phyloP scores from a whole-genome alignment of 441 rosid genomes.

The Sinapis alba region DNA sequence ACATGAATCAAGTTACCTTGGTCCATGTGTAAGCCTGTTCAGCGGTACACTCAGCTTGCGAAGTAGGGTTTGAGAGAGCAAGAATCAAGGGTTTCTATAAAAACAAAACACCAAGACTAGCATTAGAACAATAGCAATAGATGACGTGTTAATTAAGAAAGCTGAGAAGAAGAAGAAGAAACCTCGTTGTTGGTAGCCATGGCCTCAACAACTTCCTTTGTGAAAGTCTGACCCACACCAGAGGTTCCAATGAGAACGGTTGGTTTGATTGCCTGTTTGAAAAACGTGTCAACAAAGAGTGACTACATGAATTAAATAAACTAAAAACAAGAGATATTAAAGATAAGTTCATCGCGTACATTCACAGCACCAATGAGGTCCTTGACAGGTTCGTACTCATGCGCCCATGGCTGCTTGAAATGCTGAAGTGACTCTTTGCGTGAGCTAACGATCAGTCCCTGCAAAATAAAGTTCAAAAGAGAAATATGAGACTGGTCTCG shows the following conservation, averaged over 20 bases:
- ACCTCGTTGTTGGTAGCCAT: slow-evolving; percentile 89
- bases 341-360: slow-evolving; percentile 42
- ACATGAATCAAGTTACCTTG: slow-evolving; percentile 57
- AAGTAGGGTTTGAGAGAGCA: slow-evolving; percentile 95
- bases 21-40: slow-evolving; percentile 98
- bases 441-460: slow-evolving; percentile 86
- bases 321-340: neutral
- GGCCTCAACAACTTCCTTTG: slow-evolving; percentile 85
- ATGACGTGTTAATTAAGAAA: neutral
- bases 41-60: slow-evolving; percentile 98
- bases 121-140: neutral
- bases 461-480: slow-evolving; percentile 16
- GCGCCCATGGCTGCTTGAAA: slow-evolving; percentile 96
- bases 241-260: slow-evolving; percentile 93
- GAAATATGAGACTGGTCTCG: neutral
- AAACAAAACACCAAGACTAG: slow-evolving; percentile 18
- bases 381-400: slow-evolving; percentile 73
- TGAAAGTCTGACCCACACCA: slow-evolving; percentile 90
- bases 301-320: neutral
- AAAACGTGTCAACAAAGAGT: slow-evolving; percentile 18
- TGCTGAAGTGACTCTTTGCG: slow-evolving; percentile 90
- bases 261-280: slow-evolving; percentile 83
- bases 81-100: slow-evolving; percentile 86
- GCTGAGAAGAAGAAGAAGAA: neutral
- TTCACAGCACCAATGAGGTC: slow-evolving; percentile 73